Evolutionary conservation across 257 asterid genomes (phyloP), one percentile per base, ranked within the genome.

Genomic region (Penstemon davidsonii): DNA sequence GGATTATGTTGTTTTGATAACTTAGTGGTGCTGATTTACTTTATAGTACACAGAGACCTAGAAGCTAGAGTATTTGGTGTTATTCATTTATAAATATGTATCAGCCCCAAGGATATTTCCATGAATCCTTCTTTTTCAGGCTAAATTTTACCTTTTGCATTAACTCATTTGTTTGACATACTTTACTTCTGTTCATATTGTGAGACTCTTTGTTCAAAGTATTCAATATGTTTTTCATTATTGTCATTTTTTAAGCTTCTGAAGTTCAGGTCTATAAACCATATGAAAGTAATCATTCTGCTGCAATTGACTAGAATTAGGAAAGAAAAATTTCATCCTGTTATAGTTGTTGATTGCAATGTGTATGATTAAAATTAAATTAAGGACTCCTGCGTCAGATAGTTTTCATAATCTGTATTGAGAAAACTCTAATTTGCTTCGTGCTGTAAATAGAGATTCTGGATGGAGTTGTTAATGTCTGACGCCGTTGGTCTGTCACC

Each of bases 131-230:
- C 43, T 15, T 51, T 11, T 39, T 44, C 40, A 44, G 37, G 52
- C 51, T 18, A 37, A 60, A 42, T 39, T 6, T 53, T 45, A 62
- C 39, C 55, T 68, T 11, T 36, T 55, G 59, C 42, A 8, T 55
- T 60, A 51, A 62, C 74, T 67, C 62, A 38, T 61, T 52, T 60
- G 36, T 60, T 71, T 71, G 51, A 15, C 56, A 13, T 39, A 54
- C 49, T 57, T 49, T 63, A 51, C 4, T 50, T 51, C 9, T 42
- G 37, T 59, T 57, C n/a, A 44, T 42, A 37, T 59, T 25, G 7
- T 13, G 37, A 50, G 11, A 25, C 33, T 25, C 33, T 25, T 25
- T 25, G 33, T 25, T 2, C 1, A 25, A 25, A 25, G 33, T 15
- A 25, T 25, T 53, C 10, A 54, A 42, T 46, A 60, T 15, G 39